These are phyloP conservation scores for Beauveria sp. DNA, from an alignment of 2,329 filamentous ascomycete species.

Conservation along the genomic window DNA sequence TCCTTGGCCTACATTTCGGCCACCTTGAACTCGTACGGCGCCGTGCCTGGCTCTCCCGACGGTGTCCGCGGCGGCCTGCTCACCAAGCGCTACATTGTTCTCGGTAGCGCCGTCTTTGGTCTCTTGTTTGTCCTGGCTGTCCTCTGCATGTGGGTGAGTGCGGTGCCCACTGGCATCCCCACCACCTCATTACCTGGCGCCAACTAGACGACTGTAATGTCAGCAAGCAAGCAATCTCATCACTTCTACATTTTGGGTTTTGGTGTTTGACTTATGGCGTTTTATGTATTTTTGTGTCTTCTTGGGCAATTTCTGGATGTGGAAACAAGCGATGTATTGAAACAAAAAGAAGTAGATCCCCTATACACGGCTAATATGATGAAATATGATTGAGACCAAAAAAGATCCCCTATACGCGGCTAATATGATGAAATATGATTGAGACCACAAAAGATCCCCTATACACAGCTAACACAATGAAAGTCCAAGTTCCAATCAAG, in stretches of 20 bases:
- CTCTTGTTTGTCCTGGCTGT: conserved; percentile 20
- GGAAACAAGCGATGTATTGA: conserved; percentile 9
- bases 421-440: neutral
- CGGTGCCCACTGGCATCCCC: neutral
- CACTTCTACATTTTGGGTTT: conserved; percentile 1
- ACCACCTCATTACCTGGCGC: neutral
- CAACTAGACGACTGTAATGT: neutral
- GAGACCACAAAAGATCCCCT: neutral
- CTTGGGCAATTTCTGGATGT: conserved; percentile 3
- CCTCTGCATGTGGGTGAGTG: conserved; percentile 4
- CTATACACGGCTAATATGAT: conserved; percentile 3
- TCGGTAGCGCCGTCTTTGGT: conserved; percentile 20
- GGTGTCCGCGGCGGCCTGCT: conserved; percentile 13
- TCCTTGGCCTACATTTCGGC: conserved; percentile 19
- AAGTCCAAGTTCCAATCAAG: neutral
- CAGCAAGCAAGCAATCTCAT: neutral
- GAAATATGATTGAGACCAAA: neutral
- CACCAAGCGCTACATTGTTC: conserved; percentile 15
- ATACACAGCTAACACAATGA: neutral
- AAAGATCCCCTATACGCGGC: neutral
- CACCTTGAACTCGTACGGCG: conserved; percentile 17
- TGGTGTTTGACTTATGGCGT: neutral
- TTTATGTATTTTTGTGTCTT: neutral
- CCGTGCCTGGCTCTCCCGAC: conserved; percentile 9
- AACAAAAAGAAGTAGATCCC: neutral